These are phyloP conservation scores for Chlorella sp. DNA, from an alignment of 139 green algal species.

Conservation along the genomic window DNA sequence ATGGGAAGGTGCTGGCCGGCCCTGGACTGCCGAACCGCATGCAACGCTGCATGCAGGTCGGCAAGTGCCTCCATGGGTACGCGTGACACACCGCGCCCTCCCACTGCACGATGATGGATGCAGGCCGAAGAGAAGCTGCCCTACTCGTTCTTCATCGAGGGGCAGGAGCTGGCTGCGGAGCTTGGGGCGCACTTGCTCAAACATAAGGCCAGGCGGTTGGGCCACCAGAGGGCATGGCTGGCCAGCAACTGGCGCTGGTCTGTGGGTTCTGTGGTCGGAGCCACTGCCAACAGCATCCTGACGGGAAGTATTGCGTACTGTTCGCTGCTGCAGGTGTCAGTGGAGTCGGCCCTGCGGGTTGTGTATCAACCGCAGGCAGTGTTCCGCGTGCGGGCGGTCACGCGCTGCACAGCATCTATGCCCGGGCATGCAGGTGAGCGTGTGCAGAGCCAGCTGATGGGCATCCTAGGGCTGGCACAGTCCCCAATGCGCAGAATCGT, in stretches of 20 bases:
- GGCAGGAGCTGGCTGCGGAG: conserved; percentile 74
- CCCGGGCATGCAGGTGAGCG: conserved; percentile 75
- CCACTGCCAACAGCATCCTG: not conserved
- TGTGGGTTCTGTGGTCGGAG: not conserved
- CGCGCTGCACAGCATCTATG: conserved; percentile 91
- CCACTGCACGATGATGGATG: too few species aligned
- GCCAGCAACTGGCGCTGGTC: too few species aligned
- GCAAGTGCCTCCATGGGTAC: too few species aligned
- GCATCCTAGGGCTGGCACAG: too few species aligned
- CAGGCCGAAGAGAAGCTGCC: conserved; percentile 85
- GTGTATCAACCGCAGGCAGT: conserved; percentile 95
- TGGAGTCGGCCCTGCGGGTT: conserved; percentile 88
- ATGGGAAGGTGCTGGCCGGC: too few species aligned
- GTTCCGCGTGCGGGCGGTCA: conserved; percentile 94
- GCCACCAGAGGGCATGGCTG: too few species aligned
- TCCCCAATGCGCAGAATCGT: too few species aligned
- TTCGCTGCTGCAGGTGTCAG: conserved; percentile 60
- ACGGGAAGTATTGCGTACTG: not conserved
- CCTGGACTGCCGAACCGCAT: too few species aligned
- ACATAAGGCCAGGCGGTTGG: conserved; percentile 38
- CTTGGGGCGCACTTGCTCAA: conserved; percentile 79
- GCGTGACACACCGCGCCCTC: too few species aligned
- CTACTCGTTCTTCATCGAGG: conserved; percentile 94
- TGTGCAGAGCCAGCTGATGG: too few species aligned
- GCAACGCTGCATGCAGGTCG: too few species aligned